Percentiles rank a stretch among this genome's conserved stretches.
phyloP scores from a whole-genome alignment of 2,329 filamentous ascomycete genomes.

The Hypomyces rosellus region DNA sequence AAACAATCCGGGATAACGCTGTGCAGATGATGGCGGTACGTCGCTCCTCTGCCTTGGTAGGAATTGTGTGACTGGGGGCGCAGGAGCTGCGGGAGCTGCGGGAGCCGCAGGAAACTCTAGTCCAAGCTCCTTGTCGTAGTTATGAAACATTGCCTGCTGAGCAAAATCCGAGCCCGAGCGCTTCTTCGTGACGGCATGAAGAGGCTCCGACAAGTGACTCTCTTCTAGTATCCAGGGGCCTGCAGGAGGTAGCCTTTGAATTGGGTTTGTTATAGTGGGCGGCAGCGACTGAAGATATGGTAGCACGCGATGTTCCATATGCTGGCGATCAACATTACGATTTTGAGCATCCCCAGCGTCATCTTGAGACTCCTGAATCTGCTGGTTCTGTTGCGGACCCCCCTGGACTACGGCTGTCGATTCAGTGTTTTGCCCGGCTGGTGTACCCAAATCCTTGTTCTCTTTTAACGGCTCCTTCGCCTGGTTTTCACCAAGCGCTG shows the following conservation, averaged over 20 bases:
- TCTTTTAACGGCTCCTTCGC: too few species aligned
- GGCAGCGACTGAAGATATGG: conserved; percentile 4
- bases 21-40: conserved; percentile 45
- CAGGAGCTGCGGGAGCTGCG: conserved; percentile 8
- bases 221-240: conserved; percentile 49
- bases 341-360: too few species aligned
- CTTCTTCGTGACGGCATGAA: conserved; percentile 30
- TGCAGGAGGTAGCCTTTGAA: conserved; percentile 36
- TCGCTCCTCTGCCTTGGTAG: conserved; percentile 26
- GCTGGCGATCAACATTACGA: neutral
- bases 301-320: neutral
- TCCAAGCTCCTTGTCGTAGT: conserved; percentile 49
- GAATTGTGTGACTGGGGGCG: conserved; percentile 11
- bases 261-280: conserved; percentile 27
- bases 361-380: neutral
- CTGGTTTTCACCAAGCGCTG: too few species aligned
- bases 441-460: too few species aligned
- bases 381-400: neutral
- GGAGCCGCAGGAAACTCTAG: conserved; percentile 16
- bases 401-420: neutral
- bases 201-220: conserved; percentile 47
- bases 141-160: conserved; percentile 28
- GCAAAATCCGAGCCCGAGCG: conserved; percentile 26
- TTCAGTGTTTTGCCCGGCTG: too few species aligned
- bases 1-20: conserved; percentile 45